Base-by-base conservation (phyloP, 805 yeast genomes). In the Candida corydali region DNA sequence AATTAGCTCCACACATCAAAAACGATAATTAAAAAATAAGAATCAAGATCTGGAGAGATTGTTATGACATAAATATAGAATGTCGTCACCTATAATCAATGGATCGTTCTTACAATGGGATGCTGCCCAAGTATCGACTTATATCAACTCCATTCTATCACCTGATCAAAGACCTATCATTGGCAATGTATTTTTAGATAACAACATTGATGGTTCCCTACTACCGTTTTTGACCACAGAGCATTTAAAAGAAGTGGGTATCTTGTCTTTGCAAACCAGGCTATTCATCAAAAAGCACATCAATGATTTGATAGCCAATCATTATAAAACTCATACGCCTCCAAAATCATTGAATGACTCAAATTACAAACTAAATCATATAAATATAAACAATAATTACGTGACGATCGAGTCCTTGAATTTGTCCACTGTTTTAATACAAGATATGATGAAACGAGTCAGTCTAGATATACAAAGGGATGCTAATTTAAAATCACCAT, bases 161-260 rank as follows among this genome's bases (percentile, higher is more conserved):
- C 55, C 46, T 16, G 57, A 53, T 15, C 46, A 47, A 32, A 31
- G 39, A 15, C 40, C 36, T 27, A 39, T 36, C 16, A 34, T 59
- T 12, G 60, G 60, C 15, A 25, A 49, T 10, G 40, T 40, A 8
- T 80, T 82, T 51, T 59, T 68, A 17, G 69, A 66, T 3, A 75
- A 86, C 57, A 79, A 79, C 46, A 75, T 86, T 34, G 78, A 82
- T 3, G 96, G 96, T 1, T 75, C 82, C 20, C 69, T 84, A 3
- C 61, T 91, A 35, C 78, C 86, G 2, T 80, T 76, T 42, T 63
- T 89, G 34, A 76, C 78, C 22, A 75, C 84, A 9, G 76, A 73
- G 7, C 93, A 87, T 52, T 73, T 89, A 29, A 65, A 69, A 42
- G 96, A 88, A 36, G 61, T 91, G 51, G 94, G 89, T 2, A 70